Percentiles rank a stretch among this genome's conserved stretches.
These are phyloP conservation scores for Staphylotrichum longicolle DNA, from an alignment of 495 filamentous ascomycete genomes.

Conservation along the genomic window DNA sequence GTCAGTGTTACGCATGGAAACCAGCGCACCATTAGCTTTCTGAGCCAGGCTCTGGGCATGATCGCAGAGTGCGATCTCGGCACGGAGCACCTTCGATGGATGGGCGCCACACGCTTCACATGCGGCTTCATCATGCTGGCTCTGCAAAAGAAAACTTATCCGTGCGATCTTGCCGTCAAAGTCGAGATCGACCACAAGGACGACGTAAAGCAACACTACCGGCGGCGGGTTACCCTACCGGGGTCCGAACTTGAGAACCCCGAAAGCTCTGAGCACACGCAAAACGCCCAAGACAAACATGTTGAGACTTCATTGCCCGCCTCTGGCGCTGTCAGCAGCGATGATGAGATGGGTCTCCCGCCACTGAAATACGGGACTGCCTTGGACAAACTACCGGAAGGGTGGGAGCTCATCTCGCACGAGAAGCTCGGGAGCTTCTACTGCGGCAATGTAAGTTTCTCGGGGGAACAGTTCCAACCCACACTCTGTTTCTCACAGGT, in stretches of 20 bases:
- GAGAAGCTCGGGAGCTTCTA: constrained; percentile 90
- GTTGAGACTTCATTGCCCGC: constrained; percentile 20
- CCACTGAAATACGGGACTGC: constrained; percentile 75
- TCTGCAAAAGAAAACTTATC: constrained; percentile 70
- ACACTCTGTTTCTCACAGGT: not conserved
- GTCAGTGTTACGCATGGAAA: constrained; percentile 82
- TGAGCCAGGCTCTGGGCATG: constrained; percentile 87
- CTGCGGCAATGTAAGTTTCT: constrained; percentile 66
- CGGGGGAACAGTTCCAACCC: not conserved
- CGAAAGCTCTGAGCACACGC: constrained; percentile 5
- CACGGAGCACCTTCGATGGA: constrained; percentile 89
- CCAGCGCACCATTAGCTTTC: constrained; percentile 72
- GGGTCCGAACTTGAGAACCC: not conserved
- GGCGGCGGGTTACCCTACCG: constrained; percentile 16
- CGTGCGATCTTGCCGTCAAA: constrained; percentile 83
- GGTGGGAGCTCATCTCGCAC: constrained; percentile 68
- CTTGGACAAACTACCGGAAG: constrained; percentile 67
- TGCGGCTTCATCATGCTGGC: constrained; percentile 75
- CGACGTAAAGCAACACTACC: constrained; percentile 71
- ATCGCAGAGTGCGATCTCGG: constrained; percentile 85
- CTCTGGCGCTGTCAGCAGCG: constrained; percentile 8
- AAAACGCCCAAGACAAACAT: constrained; percentile 2
- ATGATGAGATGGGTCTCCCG: constrained; percentile 55
- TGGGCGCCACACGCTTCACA: constrained; percentile 82
- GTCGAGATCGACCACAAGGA: constrained; percentile 75